Evolutionary conservation across 108 stramenopile genomes (phyloP), one percentile per base, ranked within the genome.

Genomic region (Craspedostauros australis): DNA sequence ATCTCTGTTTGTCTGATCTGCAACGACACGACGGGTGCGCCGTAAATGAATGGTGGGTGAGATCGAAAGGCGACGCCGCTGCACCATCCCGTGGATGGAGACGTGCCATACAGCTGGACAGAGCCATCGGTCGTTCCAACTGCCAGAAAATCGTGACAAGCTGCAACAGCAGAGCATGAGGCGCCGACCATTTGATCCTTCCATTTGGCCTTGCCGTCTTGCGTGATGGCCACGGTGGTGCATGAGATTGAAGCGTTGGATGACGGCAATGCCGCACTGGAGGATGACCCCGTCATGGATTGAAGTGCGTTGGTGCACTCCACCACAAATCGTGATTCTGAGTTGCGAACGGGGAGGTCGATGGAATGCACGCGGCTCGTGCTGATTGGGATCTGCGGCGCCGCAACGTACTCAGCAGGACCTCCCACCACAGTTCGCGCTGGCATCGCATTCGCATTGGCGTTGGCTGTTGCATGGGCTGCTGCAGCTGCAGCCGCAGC

Each of bases 101-200:
- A 82, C 25, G 86, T 86, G 9, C 86, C 84, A 47, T 81, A 91
- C 5, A 88, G 52, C 39, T 86, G 80, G 18, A 91, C 27, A 27
- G 64, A 71, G 18, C 90, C 90, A 61, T 88, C 84, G 0, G 70
- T 44, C 15, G 86, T 86, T 43, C 90, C 90, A 4, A 86, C 72
- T 2, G 73, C 90, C 38, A 87, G 44, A 29, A 82, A 36, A 11
- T 52, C 30, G 5, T 68, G 36, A 39, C 50, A 69, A 6, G 86
- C 84, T 7, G 69, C 71, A 38, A 87, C 63, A 16, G 82, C 69
- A 18, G 69, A 77, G 54, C 82, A 84, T 18, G 70, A 60, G 36
- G 80, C 60, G 26, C 79, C 81, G 2, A 52, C 25, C 18, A 91
- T 65, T 44, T 85, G 76, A 49, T 91, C 89, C 33, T 71, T 84